Conservation (phyloP, 371 early-diverging fungal species). For the Saksenaea oblongispora region DNA sequence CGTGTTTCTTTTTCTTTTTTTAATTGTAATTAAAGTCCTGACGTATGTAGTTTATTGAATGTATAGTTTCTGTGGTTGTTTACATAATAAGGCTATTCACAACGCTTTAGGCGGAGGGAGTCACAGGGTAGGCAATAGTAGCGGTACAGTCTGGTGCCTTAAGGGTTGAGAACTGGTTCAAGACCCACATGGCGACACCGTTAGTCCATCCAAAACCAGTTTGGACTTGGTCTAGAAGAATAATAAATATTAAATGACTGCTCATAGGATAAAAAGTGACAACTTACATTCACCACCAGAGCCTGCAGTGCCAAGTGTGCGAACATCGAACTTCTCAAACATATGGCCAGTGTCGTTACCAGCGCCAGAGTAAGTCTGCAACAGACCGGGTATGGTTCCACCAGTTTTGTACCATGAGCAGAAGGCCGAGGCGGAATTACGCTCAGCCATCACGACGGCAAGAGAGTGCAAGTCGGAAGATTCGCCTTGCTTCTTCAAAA, state of each 20-base stretch:
- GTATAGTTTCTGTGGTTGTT: neutral
- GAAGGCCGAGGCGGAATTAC: slow-evolving; percentile 62
- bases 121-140: neutral
- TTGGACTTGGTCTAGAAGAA: slow-evolving; percentile 61
- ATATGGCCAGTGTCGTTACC: slow-evolving; percentile 57
- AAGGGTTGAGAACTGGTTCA: slow-evolving; percentile 52
- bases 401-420: slow-evolving; percentile 78
- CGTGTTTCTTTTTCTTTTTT: too few species aligned
- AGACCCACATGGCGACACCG: slow-evolving; percentile 74
- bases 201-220: slow-evolving; percentile 96
- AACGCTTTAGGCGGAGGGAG: neutral
- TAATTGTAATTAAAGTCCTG: neutral
- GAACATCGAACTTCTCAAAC: slow-evolving; percentile 83
- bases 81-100: neutral
- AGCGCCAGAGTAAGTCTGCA: slow-evolving; percentile 27
- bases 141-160: slow-evolving; percentile 43
- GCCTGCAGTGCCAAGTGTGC: slow-evolving; percentile 60
- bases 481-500: slow-evolving; percentile 6
- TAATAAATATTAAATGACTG: neutral
- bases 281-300: slow-evolving; percentile 78
- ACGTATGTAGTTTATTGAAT: too few species aligned
- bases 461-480: slow-evolving; percentile 12
- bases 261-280: neutral
- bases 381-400: slow-evolving; percentile 49
- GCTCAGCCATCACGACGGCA: slow-evolving; percentile 59